Base-by-base conservation (phyloP, 352 stramenopile genomes). In the Phytophthora palmivora region DNA sequence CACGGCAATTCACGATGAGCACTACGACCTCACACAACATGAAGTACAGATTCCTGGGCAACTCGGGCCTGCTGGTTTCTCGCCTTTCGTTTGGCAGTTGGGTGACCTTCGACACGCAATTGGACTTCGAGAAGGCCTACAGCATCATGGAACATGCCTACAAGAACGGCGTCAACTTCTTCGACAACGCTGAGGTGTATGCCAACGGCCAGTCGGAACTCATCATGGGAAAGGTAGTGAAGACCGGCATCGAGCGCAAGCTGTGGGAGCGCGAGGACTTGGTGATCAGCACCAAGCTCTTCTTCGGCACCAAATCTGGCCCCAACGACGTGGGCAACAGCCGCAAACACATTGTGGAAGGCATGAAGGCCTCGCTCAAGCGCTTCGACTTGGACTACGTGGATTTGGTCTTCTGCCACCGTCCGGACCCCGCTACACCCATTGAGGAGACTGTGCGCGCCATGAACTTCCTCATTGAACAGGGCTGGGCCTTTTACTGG, bases 361-460 rank as follows among this genome's bases (percentile, higher is more conserved):
- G 80, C 28, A 74, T 82, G 58, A 86, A 85, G 51, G 58, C 76
- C 1, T 84, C 78, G 46, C 63, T 92, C 19, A 76, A 87, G 62
- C 79, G 78, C 42, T 67, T 91, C 12, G 71, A 72, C 11, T 36
- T 79, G 36, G 70, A 84, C 43, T 88, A 86, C 45, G 79, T 92
- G 2, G 83, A 91, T 44, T 46, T 92, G 14, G 71, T 90, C 30
- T 92, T 89, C 50, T 85, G 78, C 58, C 83, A 92, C 64, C 81
- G 83, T 33, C 61, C 79, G 4, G 83, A 92, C 60, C 77, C 79
- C 3, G 44, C 30, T 21, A 89, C 75, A 18, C 81, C 83, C 3
- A 91, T 91, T 24, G 82, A 91, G 68, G 85, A 91, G 59, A 89
- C 69, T 8, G 72, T 92, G 59, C 82, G 76, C 15, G 63, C 71